Percentiles rank a stretch among this genome's conserved stretches.
Conservation (phyloP, 1,284 basidiomycete species). For the Golubevia sp. region DNA sequence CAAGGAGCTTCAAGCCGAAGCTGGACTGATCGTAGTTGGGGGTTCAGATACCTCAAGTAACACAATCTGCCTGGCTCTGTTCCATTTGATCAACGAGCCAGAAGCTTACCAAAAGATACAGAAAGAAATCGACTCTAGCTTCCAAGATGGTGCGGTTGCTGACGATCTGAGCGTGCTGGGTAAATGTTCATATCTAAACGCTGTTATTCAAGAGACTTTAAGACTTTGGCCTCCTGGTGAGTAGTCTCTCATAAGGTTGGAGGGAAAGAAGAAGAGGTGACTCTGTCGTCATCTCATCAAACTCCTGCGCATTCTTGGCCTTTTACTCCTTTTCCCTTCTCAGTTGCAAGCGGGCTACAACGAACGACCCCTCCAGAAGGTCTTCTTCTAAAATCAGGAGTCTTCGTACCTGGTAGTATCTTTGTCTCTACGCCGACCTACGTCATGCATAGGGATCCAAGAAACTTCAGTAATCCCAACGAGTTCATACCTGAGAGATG, state of each 20-base stretch:
- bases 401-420: conserved; percentile 14
- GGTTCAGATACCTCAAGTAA: conserved; percentile 27
- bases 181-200: conserved; percentile 25
- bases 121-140: conserved; percentile 15
- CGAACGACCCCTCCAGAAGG: neutral
- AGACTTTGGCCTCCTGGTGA: conserved; percentile 18
- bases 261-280: no score
- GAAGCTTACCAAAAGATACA: conserved; percentile 10
- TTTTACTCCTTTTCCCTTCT: neutral
- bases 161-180: conserved; percentile 12
- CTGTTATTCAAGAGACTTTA: conserved; percentile 25
- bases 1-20: conserved; percentile 17
- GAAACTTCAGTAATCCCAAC: conserved; percentile 22
- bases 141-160: conserved; percentile 12
- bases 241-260: no score
- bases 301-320: no score
- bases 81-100: conserved; percentile 17
- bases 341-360: conserved; percentile 16
- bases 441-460: conserved; percentile 18
- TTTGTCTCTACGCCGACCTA: conserved; percentile 22
- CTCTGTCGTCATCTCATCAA: no score
- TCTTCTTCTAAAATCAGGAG: conserved; percentile 3
- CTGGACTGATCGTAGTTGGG: conserved; percentile 23
- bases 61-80: conserved; percentile 20
- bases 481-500: conserved; percentile 23